These are phyloP conservation scores for Mikania micrantha DNA, from an alignment of 129 eudicot species.

Conservation along the genomic window DNA sequence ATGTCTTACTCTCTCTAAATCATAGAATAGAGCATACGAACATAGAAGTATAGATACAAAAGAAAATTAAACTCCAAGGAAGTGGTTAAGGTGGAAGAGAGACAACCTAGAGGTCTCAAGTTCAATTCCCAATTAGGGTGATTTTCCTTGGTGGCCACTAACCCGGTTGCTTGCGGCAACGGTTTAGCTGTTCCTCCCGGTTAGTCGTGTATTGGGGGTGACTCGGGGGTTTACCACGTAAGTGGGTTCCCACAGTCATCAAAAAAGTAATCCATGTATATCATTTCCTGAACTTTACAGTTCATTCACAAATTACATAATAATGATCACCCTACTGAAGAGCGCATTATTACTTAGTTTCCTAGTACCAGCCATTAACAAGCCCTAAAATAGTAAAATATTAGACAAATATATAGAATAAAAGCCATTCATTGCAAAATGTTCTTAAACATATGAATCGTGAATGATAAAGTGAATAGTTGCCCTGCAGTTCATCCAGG, in stretches of 20 bases:
- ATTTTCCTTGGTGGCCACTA: too few relatives aligned
- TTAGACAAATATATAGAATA: not conserved
- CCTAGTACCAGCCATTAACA: not conserved
- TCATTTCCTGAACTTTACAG: not conserved
- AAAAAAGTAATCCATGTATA: constrained; percentile 9
- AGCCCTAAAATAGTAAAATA: not conserved
- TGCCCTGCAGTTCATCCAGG: not conserved
- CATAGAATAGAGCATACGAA: not conserved
- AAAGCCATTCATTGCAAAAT: not conserved
- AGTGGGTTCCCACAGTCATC: too few relatives aligned
- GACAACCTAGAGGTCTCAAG: too few relatives aligned
- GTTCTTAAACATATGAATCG: not conserved
- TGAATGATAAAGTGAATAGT: not conserved
- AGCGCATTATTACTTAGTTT: not conserved
- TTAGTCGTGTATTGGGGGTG: too few relatives aligned
- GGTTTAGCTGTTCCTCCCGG: too few relatives aligned
- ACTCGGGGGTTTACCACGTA: too few relatives aligned
- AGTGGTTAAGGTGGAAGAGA: too few relatives aligned
- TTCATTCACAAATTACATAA: not conserved
- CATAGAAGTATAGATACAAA: not conserved
- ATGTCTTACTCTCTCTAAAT: not conserved
- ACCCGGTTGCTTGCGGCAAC: too few relatives aligned
- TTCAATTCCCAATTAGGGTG: too few relatives aligned
- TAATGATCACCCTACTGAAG: not conserved
- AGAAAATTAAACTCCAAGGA: too few relatives aligned